These are phyloP conservation scores for Lactarius sp. DNA, from an alignment of 768 basidiomycete genomes.

Conservation along the genomic window DNA sequence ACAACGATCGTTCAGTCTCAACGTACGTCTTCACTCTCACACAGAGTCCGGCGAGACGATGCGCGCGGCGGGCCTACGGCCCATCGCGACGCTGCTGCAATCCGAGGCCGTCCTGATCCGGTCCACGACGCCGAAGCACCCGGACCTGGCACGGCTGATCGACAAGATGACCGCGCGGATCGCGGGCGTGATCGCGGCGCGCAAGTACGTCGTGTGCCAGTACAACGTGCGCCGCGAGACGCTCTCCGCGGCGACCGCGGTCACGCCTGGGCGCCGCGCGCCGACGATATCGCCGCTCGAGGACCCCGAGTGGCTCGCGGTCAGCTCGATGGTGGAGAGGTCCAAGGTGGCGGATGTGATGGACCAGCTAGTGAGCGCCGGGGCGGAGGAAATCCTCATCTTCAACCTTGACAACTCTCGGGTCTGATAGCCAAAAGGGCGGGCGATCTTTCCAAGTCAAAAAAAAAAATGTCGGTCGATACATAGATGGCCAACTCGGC, in stretches of 20 bases:
- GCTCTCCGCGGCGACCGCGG: slow-evolving; percentile 52
- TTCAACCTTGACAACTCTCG: slow-evolving; percentile 92
- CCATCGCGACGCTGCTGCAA: slow-evolving; percentile 83
- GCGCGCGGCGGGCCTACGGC: slow-evolving; percentile 93
- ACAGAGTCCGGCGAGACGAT: slow-evolving; percentile 98
- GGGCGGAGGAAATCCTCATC: slow-evolving; percentile 88
- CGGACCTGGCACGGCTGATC: slow-evolving; percentile 62
- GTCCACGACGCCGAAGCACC: slow-evolving; percentile 58
- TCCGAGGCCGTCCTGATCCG: slow-evolving; percentile 93
- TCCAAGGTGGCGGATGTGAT: slow-evolving; percentile 73
- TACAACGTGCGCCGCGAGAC: slow-evolving; percentile 79
- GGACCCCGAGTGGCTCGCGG: slow-evolving; percentile 81
- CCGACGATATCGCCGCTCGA: slow-evolving; percentile 87
- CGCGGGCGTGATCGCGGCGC: slow-evolving; percentile 85
- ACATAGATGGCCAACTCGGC: not conserved
- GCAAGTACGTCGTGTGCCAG: slow-evolving; percentile 83
- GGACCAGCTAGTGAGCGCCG: slow-evolving; percentile 78
- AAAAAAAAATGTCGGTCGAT: not conserved
- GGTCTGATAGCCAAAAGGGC: slow-evolving; percentile 43
- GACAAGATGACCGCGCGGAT: slow-evolving; percentile 80
- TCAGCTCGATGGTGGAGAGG: slow-evolving; percentile 91
- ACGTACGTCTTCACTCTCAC: not conserved
- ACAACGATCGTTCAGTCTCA: not conserved
- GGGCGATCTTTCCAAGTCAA: too few species aligned
- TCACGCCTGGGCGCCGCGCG: slow-evolving; percentile 88